Evolutionary conservation across 345 rosid species (phyloP).

Genomic region (Eucalyptus marginata): DNA sequence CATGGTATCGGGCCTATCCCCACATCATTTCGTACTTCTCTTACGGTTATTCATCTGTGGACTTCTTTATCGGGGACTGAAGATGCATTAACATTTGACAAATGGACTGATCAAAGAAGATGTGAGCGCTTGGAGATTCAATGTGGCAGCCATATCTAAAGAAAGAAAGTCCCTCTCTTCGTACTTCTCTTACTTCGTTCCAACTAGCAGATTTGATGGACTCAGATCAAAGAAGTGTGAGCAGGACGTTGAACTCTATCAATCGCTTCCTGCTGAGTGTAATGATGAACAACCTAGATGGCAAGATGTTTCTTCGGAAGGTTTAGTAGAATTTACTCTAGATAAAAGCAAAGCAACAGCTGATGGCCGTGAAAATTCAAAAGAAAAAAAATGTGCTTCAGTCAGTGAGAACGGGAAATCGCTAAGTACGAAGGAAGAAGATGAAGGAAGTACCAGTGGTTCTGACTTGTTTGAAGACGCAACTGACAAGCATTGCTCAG

Average conservation of each 20-base stretch:
- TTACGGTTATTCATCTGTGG: too few species aligned
- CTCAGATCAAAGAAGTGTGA: conserved; percentile 22
- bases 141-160: too few species aligned
- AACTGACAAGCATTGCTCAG: conserved; percentile 12
- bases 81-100: too few species aligned
- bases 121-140: too few species aligned
- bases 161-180: conserved; percentile 36
- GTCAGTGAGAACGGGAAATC: not conserved
- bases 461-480: conserved; percentile 34
- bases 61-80: too few species aligned
- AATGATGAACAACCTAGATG: conserved; percentile 20
- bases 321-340: not conserved
- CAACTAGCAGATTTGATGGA: conserved; percentile 17
- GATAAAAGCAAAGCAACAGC: not conserved
- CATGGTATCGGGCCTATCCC: too few species aligned
- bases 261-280: conserved; percentile 31
- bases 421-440: not conserved
- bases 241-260: conserved; percentile 15
- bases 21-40: too few species aligned
- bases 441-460: conserved; percentile 20
- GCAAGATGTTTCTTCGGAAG: not conserved
- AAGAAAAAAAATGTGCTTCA: not conserved
- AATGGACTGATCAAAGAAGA: too few species aligned
- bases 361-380: not conserved
- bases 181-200: conserved; percentile 22